Evolutionary conservation across 352 stramenopile genomes (phyloP).

Genomic region (Globisporangium middletonii): DNA sequence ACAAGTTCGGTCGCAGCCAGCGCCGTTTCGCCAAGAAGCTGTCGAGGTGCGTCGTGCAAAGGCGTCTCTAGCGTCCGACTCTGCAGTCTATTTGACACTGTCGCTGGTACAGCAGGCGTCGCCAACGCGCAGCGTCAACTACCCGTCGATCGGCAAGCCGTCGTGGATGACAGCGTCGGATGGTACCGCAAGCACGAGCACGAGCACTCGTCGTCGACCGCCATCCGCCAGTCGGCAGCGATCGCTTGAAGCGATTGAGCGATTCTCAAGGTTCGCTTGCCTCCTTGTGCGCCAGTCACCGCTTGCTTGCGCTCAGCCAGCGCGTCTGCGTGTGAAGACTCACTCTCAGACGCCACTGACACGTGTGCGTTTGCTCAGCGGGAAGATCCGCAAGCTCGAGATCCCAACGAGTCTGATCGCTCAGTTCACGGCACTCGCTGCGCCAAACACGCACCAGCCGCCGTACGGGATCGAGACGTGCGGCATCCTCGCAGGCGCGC

Average conservation of each 20-base stretch:
- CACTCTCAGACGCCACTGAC: too few species aligned
- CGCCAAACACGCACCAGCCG: conserved; percentile 61
- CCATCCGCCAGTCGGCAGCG: conserved; percentile 28
- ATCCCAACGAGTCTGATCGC: conserved; percentile 68
- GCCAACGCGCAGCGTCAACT: conserved; percentile 16
- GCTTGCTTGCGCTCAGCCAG: background rate
- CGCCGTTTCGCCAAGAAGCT: background rate
- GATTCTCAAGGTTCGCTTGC: conserved; percentile 42
- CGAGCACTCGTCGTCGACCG: conserved; percentile 16
- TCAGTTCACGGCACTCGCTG: conserved; percentile 76
- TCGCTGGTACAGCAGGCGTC: background rate
- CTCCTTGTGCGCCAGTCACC: background rate
- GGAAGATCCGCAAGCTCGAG: conserved; percentile 54
- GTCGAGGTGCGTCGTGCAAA: background rate
- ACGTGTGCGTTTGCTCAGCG: conserved; percentile 17
- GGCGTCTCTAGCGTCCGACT: background rate
- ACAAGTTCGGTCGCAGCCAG: background rate
- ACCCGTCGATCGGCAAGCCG: conserved; percentile 51
- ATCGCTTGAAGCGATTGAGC: conserved; percentile 51
- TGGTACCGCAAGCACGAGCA: background rate
- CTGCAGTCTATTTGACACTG: background rate
- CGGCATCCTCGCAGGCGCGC: conserved; percentile 78
- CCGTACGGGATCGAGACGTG: conserved; percentile 89
- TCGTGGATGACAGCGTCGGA: conserved; percentile 48
- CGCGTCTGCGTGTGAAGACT: background rate